Evolutionary conservation across 768 basidiomycete species (phyloP), one percentile per base, ranked within the genome.

Genomic region (Tricholoma hemisulphureum): DNA sequence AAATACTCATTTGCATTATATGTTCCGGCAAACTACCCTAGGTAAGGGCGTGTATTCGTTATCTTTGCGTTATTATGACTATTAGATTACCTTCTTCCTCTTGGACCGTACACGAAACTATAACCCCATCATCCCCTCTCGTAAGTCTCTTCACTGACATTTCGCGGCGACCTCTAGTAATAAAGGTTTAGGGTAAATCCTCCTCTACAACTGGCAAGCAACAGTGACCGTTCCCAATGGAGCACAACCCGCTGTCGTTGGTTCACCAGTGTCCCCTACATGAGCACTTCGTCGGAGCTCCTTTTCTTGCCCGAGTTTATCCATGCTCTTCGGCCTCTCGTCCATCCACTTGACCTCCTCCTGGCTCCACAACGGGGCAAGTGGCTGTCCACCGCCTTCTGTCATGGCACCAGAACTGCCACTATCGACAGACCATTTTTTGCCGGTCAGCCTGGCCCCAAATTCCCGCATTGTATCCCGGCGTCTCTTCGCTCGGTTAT

Each of bases 301-400:
- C 61, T 71, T 73, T 59, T 61, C 69, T 63, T 68, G 65, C 55
- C 63, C 69, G 39, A 73, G 59, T 31, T 53, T 60, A 21, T 71
- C 69, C 4, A 73, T 62, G 13, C 61, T 69, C 46, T 59, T 64
- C 61, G 70, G 68, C 20, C 74, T 65, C 48, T 61, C 57, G 49
- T 63, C 68, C 71, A 71, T 72, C 75, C 70, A 71, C 53, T 50
- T 48, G n/a, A 67, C 64, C 53, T 71, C 69, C 24, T 71, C 71
- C 28, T 66, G 65, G 29, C 7, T 46, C 10, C 57, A 62, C 60
- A 61, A 59, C 35, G 29, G 58, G 31, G 50, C 21, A 20, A 55
- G 20, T n/a, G 51, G 32, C 29, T 45, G 41, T 3, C 39, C 39
- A 43, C n/a, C n/a, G 14, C 24, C 24, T 26, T 28, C 16, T 10